phyloP scores from a whole-genome alignment of 2,329 filamentous ascomycete species.

The Colletotrichum sp. region DNA sequence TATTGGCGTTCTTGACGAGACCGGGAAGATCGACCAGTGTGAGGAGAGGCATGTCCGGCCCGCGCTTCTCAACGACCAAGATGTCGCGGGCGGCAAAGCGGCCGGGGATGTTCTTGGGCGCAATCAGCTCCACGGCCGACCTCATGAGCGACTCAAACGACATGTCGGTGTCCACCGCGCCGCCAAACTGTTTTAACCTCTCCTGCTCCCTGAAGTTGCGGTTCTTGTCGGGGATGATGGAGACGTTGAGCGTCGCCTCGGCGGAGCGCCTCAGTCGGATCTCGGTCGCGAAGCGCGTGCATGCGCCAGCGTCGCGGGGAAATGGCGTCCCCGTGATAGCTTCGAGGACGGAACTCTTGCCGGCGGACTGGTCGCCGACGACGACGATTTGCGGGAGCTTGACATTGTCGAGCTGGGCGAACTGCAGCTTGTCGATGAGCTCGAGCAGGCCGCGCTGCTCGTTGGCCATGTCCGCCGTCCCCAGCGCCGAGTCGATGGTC shows the following conservation, averaged over 20 bases:
- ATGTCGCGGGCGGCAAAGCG: slow-evolving; percentile 58
- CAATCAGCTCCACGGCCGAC: slow-evolving; percentile 55
- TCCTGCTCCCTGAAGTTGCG: slow-evolving; percentile 52
- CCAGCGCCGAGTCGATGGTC: slow-evolving; percentile 53
- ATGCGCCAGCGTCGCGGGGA: slow-evolving; percentile 63
- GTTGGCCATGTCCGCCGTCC: slow-evolving; percentile 53
- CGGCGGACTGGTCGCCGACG: slow-evolving; percentile 68
- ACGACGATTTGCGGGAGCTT: slow-evolving; percentile 67
- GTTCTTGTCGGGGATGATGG: slow-evolving; percentile 59
- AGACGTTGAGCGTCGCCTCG: slow-evolving; percentile 50
- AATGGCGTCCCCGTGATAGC: slow-evolving; percentile 68
- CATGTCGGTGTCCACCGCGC: slow-evolving; percentile 46
- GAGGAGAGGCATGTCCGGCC: slow-evolving; percentile 63
- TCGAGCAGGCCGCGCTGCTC: slow-evolving; percentile 64
- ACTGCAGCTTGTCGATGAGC: slow-evolving; percentile 60
- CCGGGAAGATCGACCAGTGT: slow-evolving; percentile 68
- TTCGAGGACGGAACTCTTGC: slow-evolving; percentile 68
- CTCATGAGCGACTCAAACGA: slow-evolving; percentile 57
- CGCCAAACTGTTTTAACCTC: slow-evolving; percentile 52
- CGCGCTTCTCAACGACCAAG: slow-evolving; percentile 63
- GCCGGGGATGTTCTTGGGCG: slow-evolving; percentile 52
- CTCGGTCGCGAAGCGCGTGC: slow-evolving; percentile 67
- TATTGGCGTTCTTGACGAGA: slow-evolving; percentile 58
- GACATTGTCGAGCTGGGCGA: slow-evolving; percentile 56
- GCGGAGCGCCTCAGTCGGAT: slow-evolving; percentile 57